Percentiles rank a stretch among this genome's conserved stretches.
Evolutionary conservation across 2,329 filamentous ascomycete species (phyloP).

Genomic region (Aspergillus intermedius): DNA sequence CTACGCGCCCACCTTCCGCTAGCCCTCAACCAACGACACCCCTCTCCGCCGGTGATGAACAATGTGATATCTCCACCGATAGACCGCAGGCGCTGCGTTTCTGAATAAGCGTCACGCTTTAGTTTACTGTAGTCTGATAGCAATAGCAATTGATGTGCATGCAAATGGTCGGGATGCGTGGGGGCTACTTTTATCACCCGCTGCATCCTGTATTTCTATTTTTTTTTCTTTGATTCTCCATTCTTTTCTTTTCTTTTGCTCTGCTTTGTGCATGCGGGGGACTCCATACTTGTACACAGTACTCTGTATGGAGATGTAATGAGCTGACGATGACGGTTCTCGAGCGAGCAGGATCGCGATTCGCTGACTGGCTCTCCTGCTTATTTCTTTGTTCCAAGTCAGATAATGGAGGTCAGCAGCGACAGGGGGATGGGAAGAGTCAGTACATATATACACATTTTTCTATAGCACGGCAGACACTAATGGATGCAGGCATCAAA

Average conservation of each 20-base stretch:
- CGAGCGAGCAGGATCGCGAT: slow-evolving; percentile 34
- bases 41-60: neutral
- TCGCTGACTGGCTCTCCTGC: slow-evolving; percentile 37
- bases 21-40: neutral
- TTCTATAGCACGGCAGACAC: slow-evolving; percentile 2
- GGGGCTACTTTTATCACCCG: neutral
- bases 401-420: slow-evolving; percentile 19
- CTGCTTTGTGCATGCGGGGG: slow-evolving; percentile 5
- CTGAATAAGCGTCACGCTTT: neutral
- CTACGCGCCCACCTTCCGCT: neutral
- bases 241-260: slow-evolving; percentile 4
- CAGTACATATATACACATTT: slow-evolving; percentile 11
- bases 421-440: slow-evolving; percentile 16
- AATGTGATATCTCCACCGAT: neutral
- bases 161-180: neutral
- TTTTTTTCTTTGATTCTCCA: neutral
- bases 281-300: slow-evolving; percentile 4
- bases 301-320: slow-evolving; percentile 19
- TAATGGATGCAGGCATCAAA: slow-evolving; percentile 27
- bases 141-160: no score
- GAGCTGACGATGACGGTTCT: slow-evolving; percentile 26
- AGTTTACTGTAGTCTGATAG: no score
- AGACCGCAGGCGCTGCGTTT: neutral
- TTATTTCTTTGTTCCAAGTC: slow-evolving; percentile 22
- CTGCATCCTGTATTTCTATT: neutral